Evolutionary conservation across 73 alveolate genomes (phyloP), one percentile per base, ranked within the genome.

Genomic region (Halteria grandinella): DNA sequence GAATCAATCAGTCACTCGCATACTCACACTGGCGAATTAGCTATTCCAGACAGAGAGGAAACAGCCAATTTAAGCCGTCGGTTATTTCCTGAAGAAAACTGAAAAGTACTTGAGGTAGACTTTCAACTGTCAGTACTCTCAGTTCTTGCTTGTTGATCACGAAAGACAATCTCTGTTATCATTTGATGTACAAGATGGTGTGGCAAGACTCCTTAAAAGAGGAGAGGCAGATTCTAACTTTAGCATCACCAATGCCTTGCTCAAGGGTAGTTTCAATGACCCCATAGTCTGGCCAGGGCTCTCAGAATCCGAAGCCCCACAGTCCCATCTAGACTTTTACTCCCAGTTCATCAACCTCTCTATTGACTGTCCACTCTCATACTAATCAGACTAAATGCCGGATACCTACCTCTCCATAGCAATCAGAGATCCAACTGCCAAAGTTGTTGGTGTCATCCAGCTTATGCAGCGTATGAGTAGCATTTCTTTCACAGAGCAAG

Each of bases 1-100:
- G 21, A 60, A 60, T 21, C 29, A 60, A 60, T 60, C 77, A 14
- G 59, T 60, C 10, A 60, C 77, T 39, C 37, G 43, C n/a, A 60
- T 60, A 2, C 43, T 60, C 18, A 36, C 11, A 36, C 12, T 36
- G 14, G 77, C 77, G 24, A 60, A 60, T 40, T 21, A 34, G 7
- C 21, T 60, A 33, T 60, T 60, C 59, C 1, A 33, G 23, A 24
- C 15, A 29, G 12, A 44, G 6, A 12, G 43, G 27, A 10, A 2
- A 36, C 34, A 60, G 47, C 58, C 55, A 37, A 2, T 60, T 3
- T 40, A 40, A 39, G 15, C 77, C 10, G 77, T 60, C 3, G 25
- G 15, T 2, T 40, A n/a, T 24, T 60, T 60, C 29, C 8, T n/a
- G 6, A 21, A 2, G 40, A 60, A 60, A n/a, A 24, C 55, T 36